These are phyloP conservation scores for Geotrichum europaeum DNA, from an alignment of 1,139 yeast species.

Conservation along the genomic window DNA sequence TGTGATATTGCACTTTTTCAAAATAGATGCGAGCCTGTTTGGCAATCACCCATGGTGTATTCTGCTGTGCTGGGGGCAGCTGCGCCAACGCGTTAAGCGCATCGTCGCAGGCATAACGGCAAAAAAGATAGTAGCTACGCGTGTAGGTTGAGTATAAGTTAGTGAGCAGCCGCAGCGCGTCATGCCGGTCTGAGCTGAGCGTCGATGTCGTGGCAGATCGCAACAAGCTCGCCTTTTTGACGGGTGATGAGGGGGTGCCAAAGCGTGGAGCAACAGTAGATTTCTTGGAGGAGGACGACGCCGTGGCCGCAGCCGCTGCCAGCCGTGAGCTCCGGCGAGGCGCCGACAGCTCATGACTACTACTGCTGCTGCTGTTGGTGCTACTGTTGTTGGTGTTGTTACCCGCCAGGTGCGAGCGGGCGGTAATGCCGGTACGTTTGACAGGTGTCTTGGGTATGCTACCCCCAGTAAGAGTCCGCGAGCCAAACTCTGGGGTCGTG, in stretches of 20 bases:
- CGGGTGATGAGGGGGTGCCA: not conserved
- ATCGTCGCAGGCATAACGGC: slow-evolving; percentile 69
- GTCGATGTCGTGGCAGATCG: slow-evolving; percentile 8
- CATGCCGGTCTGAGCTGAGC: slow-evolving; percentile 5
- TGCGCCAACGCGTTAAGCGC: slow-evolving; percentile 66
- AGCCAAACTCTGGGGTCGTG: not conserved
- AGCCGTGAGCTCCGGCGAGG: slow-evolving; percentile 13
- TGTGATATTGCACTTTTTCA: slow-evolving; percentile 81
- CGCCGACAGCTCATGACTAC: not conserved
- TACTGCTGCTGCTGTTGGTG: not conserved
- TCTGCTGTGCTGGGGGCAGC: slow-evolving; percentile 56
- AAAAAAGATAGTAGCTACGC: slow-evolving; percentile 56
- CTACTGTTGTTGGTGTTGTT: not conserved
- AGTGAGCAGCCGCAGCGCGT: slow-evolving; percentile 32
- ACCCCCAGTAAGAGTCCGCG: not conserved
- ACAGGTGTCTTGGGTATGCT: slow-evolving; percentile 8
- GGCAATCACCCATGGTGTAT: slow-evolving; percentile 83
- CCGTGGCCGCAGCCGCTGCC: slow-evolving; percentile 10
- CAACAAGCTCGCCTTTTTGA: not conserved
- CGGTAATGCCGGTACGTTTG: not conserved
- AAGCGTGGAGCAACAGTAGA: not conserved
- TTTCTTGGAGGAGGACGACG: not conserved
- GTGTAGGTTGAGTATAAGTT: slow-evolving; percentile 58
- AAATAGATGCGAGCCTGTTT: slow-evolving; percentile 76
- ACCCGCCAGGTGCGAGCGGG: not conserved